phyloP scores from a whole-genome alignment of 1,284 basidiomycete genomes.

The Sparassis latifolia region DNA sequence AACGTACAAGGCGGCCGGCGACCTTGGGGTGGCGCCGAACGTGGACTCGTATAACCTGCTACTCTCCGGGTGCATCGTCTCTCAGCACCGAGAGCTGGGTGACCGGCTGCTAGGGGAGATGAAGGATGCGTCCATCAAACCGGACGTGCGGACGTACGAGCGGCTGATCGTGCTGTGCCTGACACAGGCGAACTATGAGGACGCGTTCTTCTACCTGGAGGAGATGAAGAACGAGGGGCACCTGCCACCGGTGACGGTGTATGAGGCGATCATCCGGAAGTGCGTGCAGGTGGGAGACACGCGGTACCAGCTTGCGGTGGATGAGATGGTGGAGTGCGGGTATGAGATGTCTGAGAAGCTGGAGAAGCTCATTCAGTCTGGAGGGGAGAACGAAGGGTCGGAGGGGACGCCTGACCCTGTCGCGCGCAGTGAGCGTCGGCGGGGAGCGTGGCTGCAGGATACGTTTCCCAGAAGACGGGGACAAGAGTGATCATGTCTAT shows the following conservation, averaged over 20 bases:
- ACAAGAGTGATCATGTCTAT: no score
- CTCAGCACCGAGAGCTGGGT: constrained; percentile 52
- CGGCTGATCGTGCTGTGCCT: constrained; percentile 64
- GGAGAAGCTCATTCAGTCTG: constrained; percentile 27
- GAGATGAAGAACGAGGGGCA: constrained; percentile 70
- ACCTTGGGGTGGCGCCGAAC: constrained; percentile 52
- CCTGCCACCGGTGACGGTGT: constrained; percentile 49
- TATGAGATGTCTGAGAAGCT: constrained; percentile 32
- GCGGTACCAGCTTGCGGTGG: constrained; percentile 58
- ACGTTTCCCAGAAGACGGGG: no score
- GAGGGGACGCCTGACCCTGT: neutral
- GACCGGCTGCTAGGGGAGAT: constrained; percentile 57
- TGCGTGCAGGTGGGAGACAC: constrained; percentile 53
- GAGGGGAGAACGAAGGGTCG: constrained; percentile 15
- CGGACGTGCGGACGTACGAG: constrained; percentile 57
- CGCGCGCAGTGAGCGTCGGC: neutral
- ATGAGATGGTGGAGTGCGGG: constrained; percentile 60
- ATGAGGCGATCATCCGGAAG: constrained; percentile 54
- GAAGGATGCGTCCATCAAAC: constrained; percentile 46
- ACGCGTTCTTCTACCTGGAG: constrained; percentile 84
- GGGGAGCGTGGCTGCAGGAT: neutral
- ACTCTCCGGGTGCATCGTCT: constrained; percentile 54
- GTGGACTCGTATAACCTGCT: constrained; percentile 67
- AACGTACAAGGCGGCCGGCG: constrained; percentile 58
- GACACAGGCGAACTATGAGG: constrained; percentile 69